Base-by-base conservation (phyloP, 805 yeast species). In the Ogataea nitratoaversa region DNA sequence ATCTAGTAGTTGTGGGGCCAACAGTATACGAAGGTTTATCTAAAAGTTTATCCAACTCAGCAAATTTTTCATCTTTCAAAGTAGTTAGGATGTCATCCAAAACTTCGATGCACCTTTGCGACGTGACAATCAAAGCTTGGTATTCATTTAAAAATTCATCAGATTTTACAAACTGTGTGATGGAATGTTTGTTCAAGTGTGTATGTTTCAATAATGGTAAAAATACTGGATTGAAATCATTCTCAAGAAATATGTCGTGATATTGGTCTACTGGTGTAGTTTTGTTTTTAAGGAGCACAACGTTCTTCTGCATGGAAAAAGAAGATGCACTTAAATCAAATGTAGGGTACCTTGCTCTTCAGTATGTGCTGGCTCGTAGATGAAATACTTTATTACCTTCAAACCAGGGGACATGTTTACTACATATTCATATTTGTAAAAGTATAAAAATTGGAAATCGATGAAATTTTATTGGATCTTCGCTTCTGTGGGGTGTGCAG, bases 31-130 rank as follows among this genome's bases (percentile, higher is more conserved):
- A 82, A 0, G 80, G 75, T 50, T 78, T 79, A 3, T 47, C 39
- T 6, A 76, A 56, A 1, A 80, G 63, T 0, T 36, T 39, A 7
- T 56, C 49, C 13, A 57, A 35, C 20, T 28, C 19, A 5, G 30
- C 36, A 39, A 44, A 49, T 7, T 32, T 39, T 13, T 45, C 48
- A 6, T 34, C 30, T 28, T 37, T 36, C n/a, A 68, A 49, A 9
- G 43, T 42, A 0, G 48, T 44, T 5, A 82, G 62, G 12, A 74
- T 57, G 29, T 67, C 65, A 44, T 74, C 75, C 11, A 88, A 60
- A 5, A 87, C 81, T 50, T 90, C 96, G 0, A 90, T 95, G 2
- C 96, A 95, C 48, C 98, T 62, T 57, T 91, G 97, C 2, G 95
- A 84, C 0, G 98, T 90, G 4, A 91, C 79, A 8, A 91, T 82